phyloP scores from a whole-genome alignment of 176 grass and related monocot genomes.

The Leersia perrieri region DNA sequence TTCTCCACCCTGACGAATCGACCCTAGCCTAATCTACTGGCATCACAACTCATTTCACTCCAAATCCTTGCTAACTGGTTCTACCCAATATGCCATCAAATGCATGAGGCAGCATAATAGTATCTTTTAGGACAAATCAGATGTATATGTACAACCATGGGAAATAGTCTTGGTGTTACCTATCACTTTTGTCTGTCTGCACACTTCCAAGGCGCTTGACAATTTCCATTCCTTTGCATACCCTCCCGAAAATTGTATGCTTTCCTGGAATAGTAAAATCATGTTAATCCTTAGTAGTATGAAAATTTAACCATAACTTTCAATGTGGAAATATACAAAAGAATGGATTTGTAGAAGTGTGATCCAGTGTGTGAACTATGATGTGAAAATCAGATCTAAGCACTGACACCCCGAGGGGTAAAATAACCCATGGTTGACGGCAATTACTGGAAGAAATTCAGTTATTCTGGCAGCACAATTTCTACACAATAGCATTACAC shows the following conservation, averaged over 20 bases:
- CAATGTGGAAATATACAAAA: background rate
- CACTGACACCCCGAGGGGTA: background rate
- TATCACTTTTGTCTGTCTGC: slow-evolving; percentile 91
- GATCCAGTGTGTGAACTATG: background rate
- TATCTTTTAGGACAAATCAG: background rate
- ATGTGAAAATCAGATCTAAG: background rate
- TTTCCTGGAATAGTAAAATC: slow-evolving; percentile 57
- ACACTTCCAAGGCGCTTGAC: slow-evolving; percentile 90
- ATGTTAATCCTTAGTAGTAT: background rate
- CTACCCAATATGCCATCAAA: background rate
- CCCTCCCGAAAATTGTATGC: slow-evolving; percentile 95
- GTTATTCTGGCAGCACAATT: background rate
- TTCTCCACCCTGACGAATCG: background rate
- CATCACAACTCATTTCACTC: background rate
- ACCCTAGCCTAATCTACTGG: background rate
- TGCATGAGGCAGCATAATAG: background rate
- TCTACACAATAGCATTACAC: background rate
- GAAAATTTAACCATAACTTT: background rate
- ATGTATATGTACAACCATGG: background rate
- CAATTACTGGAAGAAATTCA: background rate
- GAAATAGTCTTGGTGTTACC: slow-evolving; percentile 29
- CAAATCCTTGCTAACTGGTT: background rate
- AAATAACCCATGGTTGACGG: background rate
- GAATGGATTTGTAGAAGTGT: background rate
- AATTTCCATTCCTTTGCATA: slow-evolving; percentile 88